Evolutionary conservation across 2,329 filamentous ascomycete genomes (phyloP).

Genomic region (Tolypocladium ovalisporum): DNA sequence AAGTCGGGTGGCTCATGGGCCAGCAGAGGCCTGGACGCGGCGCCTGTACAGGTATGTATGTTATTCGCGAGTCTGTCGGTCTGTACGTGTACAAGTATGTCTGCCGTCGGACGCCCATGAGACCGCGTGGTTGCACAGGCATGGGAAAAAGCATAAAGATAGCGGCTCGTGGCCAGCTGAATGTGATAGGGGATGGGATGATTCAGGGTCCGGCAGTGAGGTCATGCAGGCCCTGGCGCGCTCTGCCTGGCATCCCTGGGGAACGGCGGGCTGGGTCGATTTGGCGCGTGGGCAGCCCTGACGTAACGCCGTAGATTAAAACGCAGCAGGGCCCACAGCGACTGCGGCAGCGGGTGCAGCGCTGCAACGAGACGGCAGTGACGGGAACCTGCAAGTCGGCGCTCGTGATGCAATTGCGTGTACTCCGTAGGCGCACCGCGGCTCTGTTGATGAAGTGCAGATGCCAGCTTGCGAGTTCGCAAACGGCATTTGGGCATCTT

Average conservation of each 20-base stretch:
- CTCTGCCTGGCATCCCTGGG: background rate
- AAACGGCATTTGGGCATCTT: background rate
- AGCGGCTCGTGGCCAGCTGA: background rate
- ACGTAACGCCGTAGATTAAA: background rate
- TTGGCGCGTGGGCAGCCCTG: background rate
- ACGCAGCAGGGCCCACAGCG: background rate
- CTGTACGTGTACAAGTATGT: background rate
- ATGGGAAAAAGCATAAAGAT: background rate
- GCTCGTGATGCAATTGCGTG: background rate
- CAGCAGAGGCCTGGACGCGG: background rate
- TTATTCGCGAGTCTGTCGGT: background rate
- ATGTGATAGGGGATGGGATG: background rate
- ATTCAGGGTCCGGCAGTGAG: background rate
- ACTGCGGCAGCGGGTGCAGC: too few relatives aligned
- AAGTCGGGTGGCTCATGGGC: background rate
- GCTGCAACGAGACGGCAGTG: background rate
- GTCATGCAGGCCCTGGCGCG: background rate
- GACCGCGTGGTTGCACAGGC: background rate
- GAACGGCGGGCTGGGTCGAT: background rate
- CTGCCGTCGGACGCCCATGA: background rate
- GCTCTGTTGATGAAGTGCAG: background rate
- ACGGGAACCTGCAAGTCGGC: background rate
- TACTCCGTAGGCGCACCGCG: too few relatives aligned
- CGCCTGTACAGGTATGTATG: background rate
- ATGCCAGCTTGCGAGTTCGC: background rate